phyloP scores from a whole-genome alignment of 1,284 basidiomycete genomes.

The Cutaneotrichosporon mucoides region DNA sequence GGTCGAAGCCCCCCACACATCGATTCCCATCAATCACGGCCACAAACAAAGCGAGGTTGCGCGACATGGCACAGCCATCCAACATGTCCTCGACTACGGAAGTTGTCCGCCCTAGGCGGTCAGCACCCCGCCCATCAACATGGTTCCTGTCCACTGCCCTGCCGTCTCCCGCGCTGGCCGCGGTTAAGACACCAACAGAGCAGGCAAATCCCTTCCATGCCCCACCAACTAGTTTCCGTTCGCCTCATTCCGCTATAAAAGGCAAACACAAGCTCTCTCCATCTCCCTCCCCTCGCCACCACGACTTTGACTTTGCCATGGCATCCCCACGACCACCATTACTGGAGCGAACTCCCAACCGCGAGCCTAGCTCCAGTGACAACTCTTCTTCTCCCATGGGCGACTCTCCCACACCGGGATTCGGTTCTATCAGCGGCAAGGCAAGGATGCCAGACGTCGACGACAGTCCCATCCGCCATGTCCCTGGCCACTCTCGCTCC shows the following conservation, averaged over 20 bases:
- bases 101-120: not conserved
- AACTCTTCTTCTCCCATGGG: conserved; percentile 30
- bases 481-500: conserved; percentile 41
- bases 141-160: not conserved
- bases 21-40: not conserved
- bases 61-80: not conserved
- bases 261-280: conserved; percentile 46
- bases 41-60: not conserved
- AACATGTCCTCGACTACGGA: not conserved
- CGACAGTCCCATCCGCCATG: conserved; percentile 38
- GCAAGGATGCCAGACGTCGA: conserved; percentile 35
- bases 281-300: conserved; percentile 31
- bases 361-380: conserved; percentile 4
- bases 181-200: conserved; percentile 5
- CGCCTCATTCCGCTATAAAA: conserved; percentile 8
- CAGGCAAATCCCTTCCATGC: conserved; percentile 13
- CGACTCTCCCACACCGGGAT: conserved; percentile 42
- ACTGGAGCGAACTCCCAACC: conserved; percentile 5
- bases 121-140: not conserved
- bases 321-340: conserved; percentile 30
- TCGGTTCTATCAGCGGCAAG: conserved; percentile 35
- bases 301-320: conserved; percentile 47
- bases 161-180: conserved; percentile 3
- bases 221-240: conserved; percentile 11
- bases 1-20: too few relatives aligned